phyloP scores from a whole-genome alignment of 805 yeast genomes.

The Nakazawaea populi region DNA sequence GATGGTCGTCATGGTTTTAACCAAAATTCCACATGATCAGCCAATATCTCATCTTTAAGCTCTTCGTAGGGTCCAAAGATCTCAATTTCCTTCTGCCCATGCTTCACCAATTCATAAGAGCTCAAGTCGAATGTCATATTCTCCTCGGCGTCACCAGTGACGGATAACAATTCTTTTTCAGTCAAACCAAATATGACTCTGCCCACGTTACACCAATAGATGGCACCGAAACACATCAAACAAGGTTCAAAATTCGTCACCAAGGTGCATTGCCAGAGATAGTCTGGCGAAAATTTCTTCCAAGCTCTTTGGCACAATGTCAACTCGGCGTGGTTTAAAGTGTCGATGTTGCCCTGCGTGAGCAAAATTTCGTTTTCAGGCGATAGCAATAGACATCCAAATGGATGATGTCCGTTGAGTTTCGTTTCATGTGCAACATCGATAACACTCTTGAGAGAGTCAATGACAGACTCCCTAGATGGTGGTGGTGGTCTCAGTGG shows the following conservation, averaged over 20 bases:
- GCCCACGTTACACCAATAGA: slow-evolving; percentile 24
- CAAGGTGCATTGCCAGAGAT: slow-evolving; percentile 22
- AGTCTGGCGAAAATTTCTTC: slow-evolving; percentile 15
- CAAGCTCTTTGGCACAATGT: slow-evolving; percentile 19
- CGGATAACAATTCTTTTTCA: slow-evolving; percentile 15
- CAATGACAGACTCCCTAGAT: neutral
- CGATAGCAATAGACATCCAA: slow-evolving; percentile 22
- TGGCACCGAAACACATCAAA: slow-evolving; percentile 24
- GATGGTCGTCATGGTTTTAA: neutral
- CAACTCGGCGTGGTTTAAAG: slow-evolving; percentile 24
- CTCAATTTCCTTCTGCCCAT: slow-evolving; percentile 23
- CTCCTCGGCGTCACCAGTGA: slow-evolving; percentile 20
- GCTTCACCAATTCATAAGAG: slow-evolving; percentile 15
- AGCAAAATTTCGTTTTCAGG: slow-evolving; percentile 19
- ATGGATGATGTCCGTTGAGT: slow-evolving; percentile 20
- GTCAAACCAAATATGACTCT: slow-evolving; percentile 20
- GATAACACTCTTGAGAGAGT: slow-evolving; percentile 10
- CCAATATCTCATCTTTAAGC: slow-evolving; percentile 15
- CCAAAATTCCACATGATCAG: slow-evolving; percentile 23
- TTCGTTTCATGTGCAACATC: slow-evolving; percentile 18
- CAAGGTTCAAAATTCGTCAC: slow-evolving; percentile 27
- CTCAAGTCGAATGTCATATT: slow-evolving; percentile 21
- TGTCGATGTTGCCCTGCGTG: slow-evolving; percentile 22
- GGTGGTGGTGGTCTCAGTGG: slow-evolving; percentile 15
- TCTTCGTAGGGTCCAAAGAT: slow-evolving; percentile 21